Evolutionary conservation across 2,329 filamentous ascomycete species (phyloP).

Genomic region (Sporothrix sp.): DNA sequence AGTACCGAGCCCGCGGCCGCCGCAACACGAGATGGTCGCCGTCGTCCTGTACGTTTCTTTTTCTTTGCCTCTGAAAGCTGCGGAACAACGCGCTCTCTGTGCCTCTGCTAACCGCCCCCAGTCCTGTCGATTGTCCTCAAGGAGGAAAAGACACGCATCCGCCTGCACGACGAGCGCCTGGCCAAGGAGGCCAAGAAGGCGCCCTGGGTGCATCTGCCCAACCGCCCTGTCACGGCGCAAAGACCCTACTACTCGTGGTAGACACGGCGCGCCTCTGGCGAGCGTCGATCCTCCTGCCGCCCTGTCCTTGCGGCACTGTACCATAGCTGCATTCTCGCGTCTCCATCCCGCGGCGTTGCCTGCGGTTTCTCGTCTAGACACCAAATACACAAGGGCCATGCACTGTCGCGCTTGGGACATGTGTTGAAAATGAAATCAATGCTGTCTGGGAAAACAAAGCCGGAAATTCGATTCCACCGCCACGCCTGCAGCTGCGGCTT

Average conservation of each 20-base stretch:
- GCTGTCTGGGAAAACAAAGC: background rate
- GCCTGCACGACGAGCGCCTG: slow-evolving; percentile 67
- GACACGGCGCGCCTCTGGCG: slow-evolving; percentile 5
- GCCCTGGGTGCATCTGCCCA: slow-evolving; percentile 80
- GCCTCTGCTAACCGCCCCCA: slow-evolving; percentile 25
- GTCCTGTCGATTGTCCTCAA: slow-evolving; percentile 76
- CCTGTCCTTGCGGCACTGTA: too few relatives aligned
- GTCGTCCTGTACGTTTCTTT: slow-evolving; percentile 52
- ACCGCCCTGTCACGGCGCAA: slow-evolving; percentile 74
- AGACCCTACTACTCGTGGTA: slow-evolving; percentile 91
- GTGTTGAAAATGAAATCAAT: slow-evolving; percentile 5
- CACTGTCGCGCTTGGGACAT: too few relatives aligned
- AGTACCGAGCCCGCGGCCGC: slow-evolving; percentile 67
- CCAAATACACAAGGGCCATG: too few relatives aligned
- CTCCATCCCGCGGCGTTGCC: too few relatives aligned
- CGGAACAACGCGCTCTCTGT: background rate
- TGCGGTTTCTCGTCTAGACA: too few relatives aligned
- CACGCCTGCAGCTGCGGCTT: background rate
- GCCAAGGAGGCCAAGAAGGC: slow-evolving; percentile 65
- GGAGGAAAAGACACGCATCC: slow-evolving; percentile 82
- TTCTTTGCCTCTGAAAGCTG: background rate
- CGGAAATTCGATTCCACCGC: too few relatives aligned
- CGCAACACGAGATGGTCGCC: slow-evolving; percentile 53
- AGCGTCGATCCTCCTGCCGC: too few relatives aligned
- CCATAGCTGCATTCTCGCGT: too few relatives aligned